Evolutionary conservation across 75 land plant species (phyloP).

Genomic region (Cryptomeria japonica): DNA sequence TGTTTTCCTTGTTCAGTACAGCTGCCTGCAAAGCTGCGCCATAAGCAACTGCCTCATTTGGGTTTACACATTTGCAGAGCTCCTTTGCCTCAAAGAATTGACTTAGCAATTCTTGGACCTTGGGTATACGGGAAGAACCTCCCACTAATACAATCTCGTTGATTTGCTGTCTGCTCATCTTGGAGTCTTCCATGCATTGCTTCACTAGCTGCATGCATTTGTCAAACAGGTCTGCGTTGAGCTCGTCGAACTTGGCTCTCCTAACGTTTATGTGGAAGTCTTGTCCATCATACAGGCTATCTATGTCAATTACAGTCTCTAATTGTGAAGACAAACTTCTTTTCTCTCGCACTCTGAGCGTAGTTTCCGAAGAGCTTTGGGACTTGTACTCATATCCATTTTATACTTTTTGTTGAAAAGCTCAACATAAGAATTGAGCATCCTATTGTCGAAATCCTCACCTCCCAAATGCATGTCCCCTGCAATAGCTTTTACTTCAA

Average conservation of each 20-base stretch:
- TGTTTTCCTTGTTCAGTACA: neutral
- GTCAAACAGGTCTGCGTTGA: constrained; percentile 6
- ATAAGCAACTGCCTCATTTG: neutral
- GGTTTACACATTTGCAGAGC: neutral
- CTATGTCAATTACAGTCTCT: neutral
- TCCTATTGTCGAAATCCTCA: constrained; percentile 13
- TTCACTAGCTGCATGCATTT: neutral
- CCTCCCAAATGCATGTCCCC: constrained; percentile 29
- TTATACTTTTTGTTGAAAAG: neutral
- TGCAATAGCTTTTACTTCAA: constrained; percentile 23
- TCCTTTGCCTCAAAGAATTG: constrained; percentile 9
- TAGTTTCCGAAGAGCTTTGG: constrained; percentile 5
- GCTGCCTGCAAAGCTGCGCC: neutral
- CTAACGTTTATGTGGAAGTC: neutral
- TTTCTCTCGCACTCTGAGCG: neutral
- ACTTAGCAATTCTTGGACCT: constrained; percentile 11
- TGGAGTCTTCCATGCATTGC: constrained; percentile 7
- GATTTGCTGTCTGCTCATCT: neutral
- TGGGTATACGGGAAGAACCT: constrained; percentile 22
- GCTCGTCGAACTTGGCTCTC: constrained; percentile 1
- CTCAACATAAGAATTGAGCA: constrained; percentile 7
- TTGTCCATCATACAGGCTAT: neutral
- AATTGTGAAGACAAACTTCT: neutral
- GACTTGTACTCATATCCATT: neutral
- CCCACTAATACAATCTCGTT: constrained; percentile 10